Evolutionary conservation across 208 protist genomes (phyloP).

Genomic region (Strigomonas oncopelti): DNA sequence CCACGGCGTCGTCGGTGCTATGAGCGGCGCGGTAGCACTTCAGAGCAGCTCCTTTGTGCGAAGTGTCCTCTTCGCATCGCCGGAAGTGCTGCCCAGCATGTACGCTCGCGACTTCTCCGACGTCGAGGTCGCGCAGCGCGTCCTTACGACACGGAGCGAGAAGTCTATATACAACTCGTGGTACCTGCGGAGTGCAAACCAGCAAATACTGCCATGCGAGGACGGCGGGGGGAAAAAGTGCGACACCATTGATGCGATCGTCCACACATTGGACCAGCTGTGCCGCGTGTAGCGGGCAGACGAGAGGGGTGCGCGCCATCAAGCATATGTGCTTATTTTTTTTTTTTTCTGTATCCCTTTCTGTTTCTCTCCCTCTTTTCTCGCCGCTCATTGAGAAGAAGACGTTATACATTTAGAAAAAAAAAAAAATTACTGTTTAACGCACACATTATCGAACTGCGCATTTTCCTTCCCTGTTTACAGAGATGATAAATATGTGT

Average conservation of each 20-base stretch:
- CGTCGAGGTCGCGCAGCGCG: conserved; percentile 11
- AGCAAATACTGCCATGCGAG: conserved; percentile 42
- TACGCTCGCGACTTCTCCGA: conserved; percentile 3
- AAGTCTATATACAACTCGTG: conserved; percentile 24
- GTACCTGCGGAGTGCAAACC: conserved; percentile 30
- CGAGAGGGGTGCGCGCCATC: too few relatives aligned
- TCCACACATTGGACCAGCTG: conserved; percentile 20
- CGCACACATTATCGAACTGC: too few relatives aligned
- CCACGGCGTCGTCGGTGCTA: conserved; percentile 21
- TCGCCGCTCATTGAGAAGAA: too few relatives aligned
- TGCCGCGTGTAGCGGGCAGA: background rate
- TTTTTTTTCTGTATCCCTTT: conserved; percentile 4
- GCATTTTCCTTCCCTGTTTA: too few relatives aligned
- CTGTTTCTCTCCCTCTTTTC: background rate
- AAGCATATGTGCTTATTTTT: too few relatives aligned
- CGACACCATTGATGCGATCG: conserved; percentile 33
- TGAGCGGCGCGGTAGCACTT: conserved; percentile 19
- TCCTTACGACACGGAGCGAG: conserved; percentile 32
- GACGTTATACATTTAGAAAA: too few relatives aligned
- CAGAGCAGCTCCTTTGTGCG: conserved; percentile 9
- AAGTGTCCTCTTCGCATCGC: conserved; percentile 32
- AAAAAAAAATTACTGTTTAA: too few relatives aligned
- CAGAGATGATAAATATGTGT: too few relatives aligned
- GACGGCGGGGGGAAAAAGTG: conserved; percentile 21
- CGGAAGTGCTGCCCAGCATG: conserved; percentile 17